Percentiles rank a stretch among this genome's conserved stretches.
Evolutionary conservation across 2,329 filamentous ascomycete genomes (phyloP).

Genomic region (Pleurostoma richardsiae): DNA sequence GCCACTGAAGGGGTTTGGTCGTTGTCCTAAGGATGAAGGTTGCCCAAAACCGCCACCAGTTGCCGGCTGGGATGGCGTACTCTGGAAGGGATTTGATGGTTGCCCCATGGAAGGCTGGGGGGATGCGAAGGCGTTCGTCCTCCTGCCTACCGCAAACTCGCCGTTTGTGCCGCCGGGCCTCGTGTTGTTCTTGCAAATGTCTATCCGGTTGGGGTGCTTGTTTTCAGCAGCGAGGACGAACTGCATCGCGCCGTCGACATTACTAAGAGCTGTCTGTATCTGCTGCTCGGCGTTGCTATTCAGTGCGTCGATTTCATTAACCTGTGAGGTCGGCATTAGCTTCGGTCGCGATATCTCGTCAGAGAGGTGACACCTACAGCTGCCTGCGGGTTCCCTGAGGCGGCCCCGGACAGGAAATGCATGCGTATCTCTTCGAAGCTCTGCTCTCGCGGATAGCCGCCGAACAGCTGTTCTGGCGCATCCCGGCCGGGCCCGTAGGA

Average conservation of each 20-base stretch:
- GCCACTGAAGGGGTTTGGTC: constrained; percentile 33
- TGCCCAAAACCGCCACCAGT: constrained; percentile 30
- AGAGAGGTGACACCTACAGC: constrained; percentile 35
- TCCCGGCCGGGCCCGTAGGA: constrained; percentile 75
- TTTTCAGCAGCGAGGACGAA: constrained; percentile 63
- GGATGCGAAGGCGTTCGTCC: constrained; percentile 12
- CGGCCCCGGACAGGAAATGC: constrained; percentile 59
- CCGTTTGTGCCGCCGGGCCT: constrained; percentile 36
- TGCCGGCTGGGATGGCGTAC: constrained; percentile 15
- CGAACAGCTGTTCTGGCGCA: constrained; percentile 78
- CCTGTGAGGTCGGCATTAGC: constrained; percentile 27
- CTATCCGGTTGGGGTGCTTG: constrained; percentile 70
- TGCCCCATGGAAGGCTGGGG: constrained; percentile 1
- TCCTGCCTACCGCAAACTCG: constrained; percentile 35
- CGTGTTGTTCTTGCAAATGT: constrained; percentile 49
- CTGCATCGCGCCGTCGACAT: constrained; percentile 66
- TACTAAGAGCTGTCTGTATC: constrained; percentile 63
- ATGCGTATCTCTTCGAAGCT: constrained; percentile 84
- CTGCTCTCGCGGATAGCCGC: constrained; percentile 72
- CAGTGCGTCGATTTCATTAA: constrained; percentile 55
- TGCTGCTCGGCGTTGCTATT: constrained; percentile 64
- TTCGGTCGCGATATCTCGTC: constrained; percentile 5
- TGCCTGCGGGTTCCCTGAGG: constrained; percentile 53
- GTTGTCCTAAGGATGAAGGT: constrained; percentile 26
- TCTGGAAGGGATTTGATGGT: constrained; percentile 16